Evolutionary conservation across 345 rosid genomes (phyloP), one percentile per base, ranked within the genome.

Genomic region (Balakata baccata): DNA sequence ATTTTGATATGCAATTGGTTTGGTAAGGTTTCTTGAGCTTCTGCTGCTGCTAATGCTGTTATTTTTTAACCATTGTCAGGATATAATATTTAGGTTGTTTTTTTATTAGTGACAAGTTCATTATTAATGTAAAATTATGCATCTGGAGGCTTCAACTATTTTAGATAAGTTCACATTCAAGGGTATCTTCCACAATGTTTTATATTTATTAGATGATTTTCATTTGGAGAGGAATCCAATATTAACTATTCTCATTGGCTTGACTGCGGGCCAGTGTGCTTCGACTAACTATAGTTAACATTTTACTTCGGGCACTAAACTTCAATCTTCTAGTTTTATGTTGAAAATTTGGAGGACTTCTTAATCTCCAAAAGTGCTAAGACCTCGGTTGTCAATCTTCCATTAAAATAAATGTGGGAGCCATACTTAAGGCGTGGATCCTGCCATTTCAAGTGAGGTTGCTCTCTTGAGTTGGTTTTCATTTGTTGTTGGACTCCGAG

Each of bases 1-100:
- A 96, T 96, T 75, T 74, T 93, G 81, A 90, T 90, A 70, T 96
- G 99, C 90, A 96, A 96, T 82, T 93, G 98, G 97, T 96, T 96
- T 84, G 98, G 99, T 96, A 82, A 86, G 97, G 69, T 83, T 71
- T 74, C 59, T 70, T 41, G 43, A 20, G 70, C 22, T 45, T 14
- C 3, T 47, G 16, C 49, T 63, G 2, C 38, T 41, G 7, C 29
- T 29, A 17, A 18, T 38, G 51, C 2, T 22, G 11, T 37, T n/a
- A 11, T 25, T 45, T 1, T 1, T 46, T 70, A 64, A 18, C 69
- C 14, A 14, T 14, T 70, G 57, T 34, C 43, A 70, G 38, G 60
- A 22, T 43, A 17, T 45, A 20, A 11, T 11, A 75, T 25, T 49
- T 60, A 46, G 50, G 39, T 18, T 34, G 22, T 0, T 18, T 45